Evolutionary conservation across 192 early-diverging fungal species (phyloP), one percentile per base, ranked within the genome.

Genomic region (Coemansia sp.): DNA sequence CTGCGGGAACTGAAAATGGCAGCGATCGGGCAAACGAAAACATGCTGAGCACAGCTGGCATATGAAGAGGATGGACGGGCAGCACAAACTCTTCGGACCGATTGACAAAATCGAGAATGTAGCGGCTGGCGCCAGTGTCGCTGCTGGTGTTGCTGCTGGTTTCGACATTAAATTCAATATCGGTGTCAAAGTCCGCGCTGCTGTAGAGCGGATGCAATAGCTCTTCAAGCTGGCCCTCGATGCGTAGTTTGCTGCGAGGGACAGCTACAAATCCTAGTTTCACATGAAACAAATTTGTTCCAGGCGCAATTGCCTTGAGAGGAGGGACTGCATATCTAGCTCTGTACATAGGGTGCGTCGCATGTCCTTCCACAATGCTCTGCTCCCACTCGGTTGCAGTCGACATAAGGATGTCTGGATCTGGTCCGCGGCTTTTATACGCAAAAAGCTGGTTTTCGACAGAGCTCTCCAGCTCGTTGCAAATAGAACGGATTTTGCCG

Each of bases 311-410:
- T 1, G 82, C 75, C 10, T 54, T 61, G 50, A 90, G 85, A 4
- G 89, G 89, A 11, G 83, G 76, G 25, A 84, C 64, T 5, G 87
- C 77, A 18, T 83, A 72, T 7, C 89, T 67, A 18, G 87, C 80
- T 51, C 87, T 86, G 56, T 89, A 84, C 89, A 90, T 90, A 8
- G 88, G 88, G 58, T 90, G 88, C 0, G 86, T 86, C n/a, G 87
- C 83, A 66, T 90, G 89, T 14, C 89, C 89, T 56, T 90, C 89
- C 7, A 87, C 54, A 17, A 90, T 71, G 56, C 72, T 69, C 67
- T 90, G 87, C 55, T 90, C 89, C 89, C 89, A 90, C 38, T 85
- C 87, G 11, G 88, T 63, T 11, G 79, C 75, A 2, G 79, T 67
- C 1, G 86, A 85, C 0, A 31, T 18, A 10, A 75, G 56, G 66